Evolutionary conservation across 164 flowering plant species (phyloP), one percentile per base, ranked within the genome.

Genomic region (Liquidambar formosana): DNA sequence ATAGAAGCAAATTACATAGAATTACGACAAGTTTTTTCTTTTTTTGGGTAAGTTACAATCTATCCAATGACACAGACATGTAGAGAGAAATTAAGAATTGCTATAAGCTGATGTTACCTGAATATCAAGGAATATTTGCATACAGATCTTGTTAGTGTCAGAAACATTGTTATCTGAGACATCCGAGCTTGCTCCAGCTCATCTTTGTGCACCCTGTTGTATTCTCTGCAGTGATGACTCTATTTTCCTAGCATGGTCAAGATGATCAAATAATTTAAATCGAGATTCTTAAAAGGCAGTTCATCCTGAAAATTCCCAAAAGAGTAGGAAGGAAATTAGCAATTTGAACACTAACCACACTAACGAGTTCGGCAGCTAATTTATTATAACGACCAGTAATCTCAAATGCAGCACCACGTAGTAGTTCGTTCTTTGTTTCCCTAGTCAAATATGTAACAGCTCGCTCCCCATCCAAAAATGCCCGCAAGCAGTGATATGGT

Each of bases 121-220:
- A 73, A 91, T 80, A 84, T 95, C 99, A 59, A 95, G 94, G 78
- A 93, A 91, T 59, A 91, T 74, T 71, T 96, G 99, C 97, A 86
- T 86, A 52, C 92, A 89, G 33, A 96, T 83, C 79, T 96, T 96
- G 76, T 93, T 96, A 8, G 94, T 89, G 69, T 91, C 89, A 0
- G 97, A 95, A 2, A 91, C 76, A 77, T 83, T 92, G 43, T 85
- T 60, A 61, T 93, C 97, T 5, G 88, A 72, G 60, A 87, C 76
- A 71, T 93, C 96, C 25, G 94, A 81, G 78, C 86, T 86, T 45
- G 90, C 89, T 62, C 96, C 97, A 71, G 83, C 88, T 74, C 96
- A 85, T 70, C 83, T 93, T 79, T 90, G 97, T 23, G 91, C 97
- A 65, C 89, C 89, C 71, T 86, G 86, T 48, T 97, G 87, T 67